phyloP scores from a whole-genome alignment of 169 alveolate genomes.

The Amoebophrya sp. region DNA sequence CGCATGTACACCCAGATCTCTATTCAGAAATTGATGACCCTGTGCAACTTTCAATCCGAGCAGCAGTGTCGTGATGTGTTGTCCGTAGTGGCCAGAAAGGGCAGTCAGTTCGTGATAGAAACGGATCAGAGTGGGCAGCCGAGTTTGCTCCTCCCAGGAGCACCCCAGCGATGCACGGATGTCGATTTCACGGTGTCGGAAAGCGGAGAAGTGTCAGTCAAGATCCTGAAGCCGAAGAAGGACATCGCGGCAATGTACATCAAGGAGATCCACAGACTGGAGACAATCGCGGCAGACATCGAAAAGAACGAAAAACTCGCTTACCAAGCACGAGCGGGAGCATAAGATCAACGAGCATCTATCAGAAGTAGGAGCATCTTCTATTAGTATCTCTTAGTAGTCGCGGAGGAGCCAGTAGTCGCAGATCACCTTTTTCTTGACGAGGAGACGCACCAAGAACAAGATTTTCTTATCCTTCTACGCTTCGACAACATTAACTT shows the following conservation, averaged over 20 bases:
- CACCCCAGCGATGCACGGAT: background rate
- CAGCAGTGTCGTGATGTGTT: background rate
- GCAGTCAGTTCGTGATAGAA: background rate
- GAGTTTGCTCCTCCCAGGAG: background rate
- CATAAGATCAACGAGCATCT: too few species aligned
- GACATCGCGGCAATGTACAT: background rate
- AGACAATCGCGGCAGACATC: background rate
- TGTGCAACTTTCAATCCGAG: background rate
- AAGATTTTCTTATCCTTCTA: too few species aligned
- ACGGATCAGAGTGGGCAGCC: too few species aligned
- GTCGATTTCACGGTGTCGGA: background rate
- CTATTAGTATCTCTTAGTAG: too few species aligned
- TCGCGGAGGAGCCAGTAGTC: too few species aligned
- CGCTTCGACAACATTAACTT: too few species aligned
- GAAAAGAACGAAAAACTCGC: too few species aligned
- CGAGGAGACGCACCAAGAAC: too few species aligned
- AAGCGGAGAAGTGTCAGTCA: background rate
- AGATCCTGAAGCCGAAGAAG: background rate
- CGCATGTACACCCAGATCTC: slow-evolving; percentile 4
- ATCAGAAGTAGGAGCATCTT: too few species aligned
- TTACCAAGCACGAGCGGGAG: too few species aligned
- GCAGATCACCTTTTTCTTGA: too few species aligned
- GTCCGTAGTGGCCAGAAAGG: background rate
- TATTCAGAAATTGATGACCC: background rate
- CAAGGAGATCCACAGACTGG: background rate